Evolutionary conservation across 176 grass and related monocot species (phyloP), one percentile per base, ranked within the genome.

Genomic region (Urochloa ruziziensis): DNA sequence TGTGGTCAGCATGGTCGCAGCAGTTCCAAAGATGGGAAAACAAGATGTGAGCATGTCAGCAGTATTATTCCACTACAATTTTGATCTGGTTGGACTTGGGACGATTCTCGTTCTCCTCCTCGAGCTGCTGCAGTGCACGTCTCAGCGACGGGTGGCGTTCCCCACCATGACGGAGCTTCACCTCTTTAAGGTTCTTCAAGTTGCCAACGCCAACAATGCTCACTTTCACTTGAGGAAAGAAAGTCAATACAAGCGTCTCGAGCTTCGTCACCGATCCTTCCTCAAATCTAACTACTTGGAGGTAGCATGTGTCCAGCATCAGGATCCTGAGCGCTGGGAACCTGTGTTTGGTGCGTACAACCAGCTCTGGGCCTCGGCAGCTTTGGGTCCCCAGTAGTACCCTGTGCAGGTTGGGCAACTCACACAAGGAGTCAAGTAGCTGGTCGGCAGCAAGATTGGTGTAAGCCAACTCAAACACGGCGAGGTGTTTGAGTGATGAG

Each of bases 141-240:
- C n/a, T n/a, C n/a, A n/a, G n/a, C n/a, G n/a, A n/a, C n/a, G n/a
- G n/a, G n/a, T 37, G 36, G 36, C 36, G n/a, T 37, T 37, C 36
- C 4, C 6, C 36, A 37, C 36, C 36, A 37, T 37, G n/a, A n/a
- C n/a, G 6, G 36, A 37, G 36, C 36, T 37, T 37, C 54, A 58
- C 73, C 73, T 75, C 73, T 57, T 17, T 75, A 37, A 75, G 73
- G 3, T 39, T 75, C 10, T 21, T 75, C 11, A 75, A 37, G 73
- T 59, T 33, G 0, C 37, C 29, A 4, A 75, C 24, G 34, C 34
- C 73, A 18, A 23, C 15, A 49, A 49, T 17, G 3, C 47, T 49
- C 15, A 3, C 10, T 16, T 49, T 16, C 15, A 17, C 15, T 1
- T 10, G 3, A 49, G 47, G 3, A 49, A 4, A 6, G 36, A 37